Conservation (phyloP, 2,329 filamentous ascomycete genomes). For the Dactylella cylindrospora region DNA sequence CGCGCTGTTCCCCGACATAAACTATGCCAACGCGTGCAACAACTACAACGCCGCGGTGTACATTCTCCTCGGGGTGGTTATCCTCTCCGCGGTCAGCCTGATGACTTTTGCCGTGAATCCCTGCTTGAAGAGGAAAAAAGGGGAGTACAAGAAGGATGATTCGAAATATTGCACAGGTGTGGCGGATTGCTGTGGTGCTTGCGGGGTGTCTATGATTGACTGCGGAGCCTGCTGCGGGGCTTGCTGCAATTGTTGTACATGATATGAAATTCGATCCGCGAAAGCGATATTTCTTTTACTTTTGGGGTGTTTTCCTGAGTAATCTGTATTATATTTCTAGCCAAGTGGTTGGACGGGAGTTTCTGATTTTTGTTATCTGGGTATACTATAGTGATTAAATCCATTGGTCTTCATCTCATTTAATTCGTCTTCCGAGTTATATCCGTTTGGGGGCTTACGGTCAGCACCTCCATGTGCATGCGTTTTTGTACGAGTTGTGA, state of each 20-base stretch:
- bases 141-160: conserved; percentile 15
- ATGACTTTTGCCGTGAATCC: conserved; percentile 24
- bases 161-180: background rate
- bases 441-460: no score
- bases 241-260: conserved; percentile 9
- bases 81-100: conserved; percentile 8
- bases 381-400: no score
- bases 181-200: conserved; percentile 17
- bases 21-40: conserved; percentile 17
- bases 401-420: no score
- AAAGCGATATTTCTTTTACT: no score
- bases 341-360: no score
- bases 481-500: background rate
- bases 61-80: background rate
- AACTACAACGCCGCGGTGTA: conserved; percentile 21
- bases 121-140: conserved; percentile 25
- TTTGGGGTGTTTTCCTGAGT: conserved; percentile 6
- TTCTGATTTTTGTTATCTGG: no score
- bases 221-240: conserved; percentile 1
- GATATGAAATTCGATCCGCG: no score
- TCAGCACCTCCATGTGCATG: no score
- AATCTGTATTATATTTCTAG: background rate
- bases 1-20: conserved; percentile 8
- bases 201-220: background rate
- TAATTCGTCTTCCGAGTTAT: no score